A percentile compares a stretch with the other conserved stretches of the same genome.
Evolutionary conservation across 2,329 filamentous ascomycete species (phyloP).

Genomic region (Sporothrix pallida): DNA sequence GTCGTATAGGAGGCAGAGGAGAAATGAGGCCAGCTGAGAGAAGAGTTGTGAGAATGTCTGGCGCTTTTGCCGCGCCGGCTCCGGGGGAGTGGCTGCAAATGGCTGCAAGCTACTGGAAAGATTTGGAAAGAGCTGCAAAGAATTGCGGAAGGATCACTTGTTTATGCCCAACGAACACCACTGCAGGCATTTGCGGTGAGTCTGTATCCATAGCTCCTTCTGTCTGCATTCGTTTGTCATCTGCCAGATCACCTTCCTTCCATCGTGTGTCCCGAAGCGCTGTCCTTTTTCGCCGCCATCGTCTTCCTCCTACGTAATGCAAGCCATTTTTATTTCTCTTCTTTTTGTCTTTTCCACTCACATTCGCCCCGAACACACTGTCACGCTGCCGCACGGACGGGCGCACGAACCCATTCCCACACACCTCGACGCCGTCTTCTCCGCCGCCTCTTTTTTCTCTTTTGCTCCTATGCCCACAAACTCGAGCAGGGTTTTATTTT

Average conservation of each 20-base stretch:
- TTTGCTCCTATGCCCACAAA: constrained; percentile 14
- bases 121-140: neutral
- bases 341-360: neutral
- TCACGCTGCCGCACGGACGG: constrained; percentile 24
- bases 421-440: neutral
- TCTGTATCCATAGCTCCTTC: neutral
- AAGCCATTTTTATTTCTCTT: neutral
- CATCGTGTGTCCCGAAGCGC: neutral
- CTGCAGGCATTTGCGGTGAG: neutral
- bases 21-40: neutral
- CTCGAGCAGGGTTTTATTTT: neutral
- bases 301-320: neutral
- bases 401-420: constrained; percentile 13
- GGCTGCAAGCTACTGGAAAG: neutral
- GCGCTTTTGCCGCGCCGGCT: constrained; percentile 21
- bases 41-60: neutral
- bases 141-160: neutral
- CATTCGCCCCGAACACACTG: neutral
- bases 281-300: neutral
- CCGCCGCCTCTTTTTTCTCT: neutral
- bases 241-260: too few species aligned
- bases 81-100: too few species aligned
- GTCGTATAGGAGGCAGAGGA: neutral
- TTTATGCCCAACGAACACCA: constrained; percentile 20
- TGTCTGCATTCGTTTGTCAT: too few species aligned